Conservation (phyloP, 305 asterid species). For the Andrographis paniculata region DNA sequence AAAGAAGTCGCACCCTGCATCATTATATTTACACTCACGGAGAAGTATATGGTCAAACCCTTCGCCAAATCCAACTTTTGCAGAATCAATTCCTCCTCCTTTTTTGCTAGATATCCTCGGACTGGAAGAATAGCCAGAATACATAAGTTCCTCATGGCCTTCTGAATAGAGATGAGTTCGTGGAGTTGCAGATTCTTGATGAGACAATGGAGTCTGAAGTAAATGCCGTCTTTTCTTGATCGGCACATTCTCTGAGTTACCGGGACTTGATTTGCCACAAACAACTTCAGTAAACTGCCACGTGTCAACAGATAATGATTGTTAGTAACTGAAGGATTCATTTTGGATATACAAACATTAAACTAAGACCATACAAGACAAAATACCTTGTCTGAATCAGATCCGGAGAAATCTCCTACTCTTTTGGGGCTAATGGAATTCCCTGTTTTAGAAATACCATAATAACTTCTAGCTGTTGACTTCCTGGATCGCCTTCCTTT, state of each 20-base stretch:
- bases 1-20: slow-evolving; percentile 58
- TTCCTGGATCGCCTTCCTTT: slow-evolving; percentile 70
- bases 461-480: slow-evolving; percentile 44
- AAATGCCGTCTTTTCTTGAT: slow-evolving; percentile 59
- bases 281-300: slow-evolving; percentile 43
- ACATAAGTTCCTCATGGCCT: slow-evolving; percentile 24
- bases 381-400: slow-evolving; percentile 69
- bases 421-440: slow-evolving; percentile 55
- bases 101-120: slow-evolving; percentile 25
- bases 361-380: neutral
- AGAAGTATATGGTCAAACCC: slow-evolving; percentile 20
- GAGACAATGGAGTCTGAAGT: slow-evolving; percentile 32
- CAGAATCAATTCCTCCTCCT: slow-evolving; percentile 21
- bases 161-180: slow-evolving; percentile 30
- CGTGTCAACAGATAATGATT: slow-evolving; percentile 13
- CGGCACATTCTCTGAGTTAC: slow-evolving; percentile 44
- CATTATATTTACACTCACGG: slow-evolving; percentile 20
- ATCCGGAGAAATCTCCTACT: slow-evolving; percentile 63
- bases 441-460: slow-evolving; percentile 30
- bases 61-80: slow-evolving; percentile 17
- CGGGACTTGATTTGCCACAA: slow-evolving; percentile 30
- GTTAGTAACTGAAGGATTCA: neutral
- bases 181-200: slow-evolving; percentile 28
- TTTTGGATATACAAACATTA: slow-evolving; percentile 1
- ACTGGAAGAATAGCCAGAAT: slow-evolving; percentile 33